Percentiles rank a stretch among this genome's conserved stretches.
Conservation (phyloP, 1,284 basidiomycete species). For the Trichosporon sp. region DNA sequence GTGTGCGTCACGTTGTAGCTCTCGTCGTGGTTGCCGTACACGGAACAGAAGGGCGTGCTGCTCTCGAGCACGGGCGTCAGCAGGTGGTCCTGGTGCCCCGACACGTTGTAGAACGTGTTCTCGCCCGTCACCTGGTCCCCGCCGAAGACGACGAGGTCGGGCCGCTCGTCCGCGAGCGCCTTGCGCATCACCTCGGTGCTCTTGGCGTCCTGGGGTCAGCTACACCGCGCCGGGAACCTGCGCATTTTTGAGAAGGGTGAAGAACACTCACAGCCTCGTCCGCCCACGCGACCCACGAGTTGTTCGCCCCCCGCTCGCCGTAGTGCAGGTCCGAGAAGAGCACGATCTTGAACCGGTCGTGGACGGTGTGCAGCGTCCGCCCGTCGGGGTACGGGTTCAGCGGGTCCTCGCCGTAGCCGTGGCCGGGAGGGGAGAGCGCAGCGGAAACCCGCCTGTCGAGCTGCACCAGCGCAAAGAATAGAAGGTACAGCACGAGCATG, state of each 20-base stretch:
- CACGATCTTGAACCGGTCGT: conserved; percentile 22
- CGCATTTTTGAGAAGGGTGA: background rate
- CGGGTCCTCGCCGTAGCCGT: background rate
- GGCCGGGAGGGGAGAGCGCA: background rate
- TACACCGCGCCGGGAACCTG: background rate
- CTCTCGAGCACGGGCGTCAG: conserved; percentile 16
- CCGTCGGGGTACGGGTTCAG: conserved; percentile 12
- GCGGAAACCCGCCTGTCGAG: background rate
- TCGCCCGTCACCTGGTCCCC: conserved; percentile 29
- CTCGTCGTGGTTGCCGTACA: conserved; percentile 29
- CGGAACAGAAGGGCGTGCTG: conserved; percentile 17
- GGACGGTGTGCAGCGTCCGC: conserved; percentile 13
- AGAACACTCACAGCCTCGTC: conserved; percentile 7
- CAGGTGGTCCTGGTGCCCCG: conserved; percentile 18
- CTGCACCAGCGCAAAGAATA: background rate
- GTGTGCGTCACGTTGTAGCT: conserved; percentile 25
- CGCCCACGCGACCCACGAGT: conserved; percentile 19
- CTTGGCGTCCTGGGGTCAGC: conserved; percentile 18
- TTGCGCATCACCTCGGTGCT: conserved; percentile 17
- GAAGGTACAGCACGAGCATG: background rate
- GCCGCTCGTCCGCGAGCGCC: conserved; percentile 21
- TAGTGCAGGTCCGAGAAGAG: conserved; percentile 26
- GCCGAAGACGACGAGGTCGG: conserved; percentile 24
- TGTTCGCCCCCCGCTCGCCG: conserved; percentile 23
- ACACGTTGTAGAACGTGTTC: conserved; percentile 25